Evolutionary conservation across 2,329 filamentous ascomycete species (phyloP).

Genomic region (Paraphoma sp.): DNA sequence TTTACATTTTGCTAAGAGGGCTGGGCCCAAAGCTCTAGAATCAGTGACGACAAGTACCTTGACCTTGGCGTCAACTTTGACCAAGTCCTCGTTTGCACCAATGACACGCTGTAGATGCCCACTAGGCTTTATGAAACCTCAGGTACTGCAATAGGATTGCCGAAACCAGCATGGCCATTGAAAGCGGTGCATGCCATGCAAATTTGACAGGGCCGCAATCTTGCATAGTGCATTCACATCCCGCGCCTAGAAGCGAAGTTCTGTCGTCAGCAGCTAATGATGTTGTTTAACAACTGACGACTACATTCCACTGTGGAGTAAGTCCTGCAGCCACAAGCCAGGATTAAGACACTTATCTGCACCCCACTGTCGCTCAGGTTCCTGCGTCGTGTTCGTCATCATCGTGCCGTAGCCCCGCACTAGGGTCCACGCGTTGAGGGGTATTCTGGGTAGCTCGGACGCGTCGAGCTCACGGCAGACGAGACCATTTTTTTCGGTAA

Average conservation of each 20-base stretch:
- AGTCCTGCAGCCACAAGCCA: neutral
- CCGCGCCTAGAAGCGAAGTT: slow-evolving; percentile 11
- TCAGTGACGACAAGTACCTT: slow-evolving; percentile 35
- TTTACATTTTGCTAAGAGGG: slow-evolving; percentile 14
- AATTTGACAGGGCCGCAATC: slow-evolving; percentile 18
- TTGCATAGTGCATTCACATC: slow-evolving; percentile 25
- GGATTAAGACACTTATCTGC: neutral
- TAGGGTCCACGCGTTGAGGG: slow-evolving; percentile 35
- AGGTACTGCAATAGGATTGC: slow-evolving; percentile 15
- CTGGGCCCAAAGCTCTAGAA: slow-evolving; percentile 15
- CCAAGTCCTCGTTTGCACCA: slow-evolving; percentile 20
- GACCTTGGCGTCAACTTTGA: slow-evolving; percentile 33
- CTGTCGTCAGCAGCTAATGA: slow-evolving; percentile 13
- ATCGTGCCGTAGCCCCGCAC: slow-evolving; percentile 28
- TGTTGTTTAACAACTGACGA: slow-evolving; percentile 29
- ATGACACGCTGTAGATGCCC: slow-evolving; percentile 14
- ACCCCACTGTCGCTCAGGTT: slow-evolving; percentile 12
- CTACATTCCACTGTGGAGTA: slow-evolving; percentile 14
- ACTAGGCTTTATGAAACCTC: slow-evolving; percentile 18
- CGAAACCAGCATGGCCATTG: slow-evolving; percentile 14
- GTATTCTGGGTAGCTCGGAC: slow-evolving; percentile 16
- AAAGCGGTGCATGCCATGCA: slow-evolving; percentile 17
- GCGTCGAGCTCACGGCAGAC: slow-evolving; percentile 24
- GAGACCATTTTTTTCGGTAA: slow-evolving; percentile 15
- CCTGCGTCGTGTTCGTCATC: slow-evolving; percentile 30